Percentiles rank a stretch among this genome's conserved stretches.
These are phyloP conservation scores for Brettanomyces sp. DNA, from an alignment of 805 yeast genomes.

Conservation along the genomic window DNA sequence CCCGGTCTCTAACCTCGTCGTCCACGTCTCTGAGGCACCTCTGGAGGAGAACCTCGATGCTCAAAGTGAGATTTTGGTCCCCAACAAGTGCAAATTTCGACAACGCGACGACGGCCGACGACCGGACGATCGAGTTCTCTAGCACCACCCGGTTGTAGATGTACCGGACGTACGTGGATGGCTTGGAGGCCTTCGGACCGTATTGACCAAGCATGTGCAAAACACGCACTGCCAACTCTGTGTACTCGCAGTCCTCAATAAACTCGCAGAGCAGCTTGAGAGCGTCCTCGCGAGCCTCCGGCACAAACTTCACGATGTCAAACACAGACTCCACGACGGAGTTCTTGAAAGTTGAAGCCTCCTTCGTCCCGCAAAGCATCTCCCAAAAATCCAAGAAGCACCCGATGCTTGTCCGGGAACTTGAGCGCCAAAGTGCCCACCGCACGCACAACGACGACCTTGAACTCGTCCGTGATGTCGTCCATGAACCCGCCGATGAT, in stretches of 20 bases:
- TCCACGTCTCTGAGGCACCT: conserved; percentile 84
- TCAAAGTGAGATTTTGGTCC: conserved; percentile 55
- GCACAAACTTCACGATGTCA: conserved; percentile 81
- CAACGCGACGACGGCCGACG: conserved; percentile 89
- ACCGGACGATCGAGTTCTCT: conserved; percentile 90
- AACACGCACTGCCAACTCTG: conserved; percentile 88
- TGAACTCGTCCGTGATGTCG: conserved; percentile 93
- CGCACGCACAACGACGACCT: conserved; percentile 90
- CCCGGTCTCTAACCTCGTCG: conserved; percentile 97
- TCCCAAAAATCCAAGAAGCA: conserved; percentile 72
- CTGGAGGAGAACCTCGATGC: conserved; percentile 64
- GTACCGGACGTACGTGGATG: conserved; percentile 88
- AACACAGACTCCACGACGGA: conserved; percentile 87
- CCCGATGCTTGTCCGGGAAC: conserved; percentile 84
- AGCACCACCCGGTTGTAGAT: conserved; percentile 94
- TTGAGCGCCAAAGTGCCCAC: conserved; percentile 84
- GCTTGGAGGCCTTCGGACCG: conserved; percentile 81
- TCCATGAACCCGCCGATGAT: conserved; percentile 83
- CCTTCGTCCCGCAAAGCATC: conserved; percentile 88
- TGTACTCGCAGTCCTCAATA: conserved; percentile 95
- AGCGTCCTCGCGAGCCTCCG: conserved; percentile 73
- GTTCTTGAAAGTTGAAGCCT: conserved; percentile 72
- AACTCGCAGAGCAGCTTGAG: conserved; percentile 88
- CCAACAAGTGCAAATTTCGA: conserved; percentile 81
- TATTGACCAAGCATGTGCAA: conserved; percentile 87